Evolutionary conservation across 306 rosid species (phyloP), one percentile per base, ranked within the genome.

Genomic region (Betula pendula): DNA sequence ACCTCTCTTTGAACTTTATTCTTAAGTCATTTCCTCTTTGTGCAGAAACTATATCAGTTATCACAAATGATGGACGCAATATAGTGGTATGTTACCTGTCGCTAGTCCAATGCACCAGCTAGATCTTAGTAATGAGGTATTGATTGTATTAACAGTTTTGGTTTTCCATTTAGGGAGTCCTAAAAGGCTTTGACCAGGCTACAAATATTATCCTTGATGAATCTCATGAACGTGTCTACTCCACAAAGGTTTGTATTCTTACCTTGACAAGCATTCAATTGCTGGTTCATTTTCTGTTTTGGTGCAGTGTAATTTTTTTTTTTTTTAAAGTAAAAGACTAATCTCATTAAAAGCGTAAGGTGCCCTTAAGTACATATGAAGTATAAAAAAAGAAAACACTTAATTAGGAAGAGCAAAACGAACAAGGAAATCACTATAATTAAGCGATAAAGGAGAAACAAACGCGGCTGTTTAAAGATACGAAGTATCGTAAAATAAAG

Each of bases 171-270:
- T 73, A 92, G 98, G 98, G 98, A 62, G 75, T 92, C 45, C 82
- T 95, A 83, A 95, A 90, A 83, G 98, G 98, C 77, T 95, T 92
- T 81, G 98, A 95, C 79, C 99, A 90, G 90, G 97, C 99, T 60
- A 95, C 99, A 16, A 95, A 95, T 77, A 95, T 92, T n/a, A 95
- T 95, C 81, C 97, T 95, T 19, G 99, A 95, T 78, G 99, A 95
- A 80, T 95, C 97, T 53, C 97, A 90, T 77, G 99, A 95, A 82
- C 93, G 97, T 14, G 99, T 95, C 76, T 95, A 83, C 81, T 95
- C 99, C 20, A 95, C 99, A 48, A 92, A 92, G 97, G 99, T 92
- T 81, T 81, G 81, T 68, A 67, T 56, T 65, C 63, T 47, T 19
- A 24, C 76, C 29, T 71, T 27, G 51, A 19, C 51, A 55, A 33